These are phyloP conservation scores for Poterioochromonas sp. DNA, from an alignment of 352 stramenopile species.

Conservation along the genomic window DNA sequence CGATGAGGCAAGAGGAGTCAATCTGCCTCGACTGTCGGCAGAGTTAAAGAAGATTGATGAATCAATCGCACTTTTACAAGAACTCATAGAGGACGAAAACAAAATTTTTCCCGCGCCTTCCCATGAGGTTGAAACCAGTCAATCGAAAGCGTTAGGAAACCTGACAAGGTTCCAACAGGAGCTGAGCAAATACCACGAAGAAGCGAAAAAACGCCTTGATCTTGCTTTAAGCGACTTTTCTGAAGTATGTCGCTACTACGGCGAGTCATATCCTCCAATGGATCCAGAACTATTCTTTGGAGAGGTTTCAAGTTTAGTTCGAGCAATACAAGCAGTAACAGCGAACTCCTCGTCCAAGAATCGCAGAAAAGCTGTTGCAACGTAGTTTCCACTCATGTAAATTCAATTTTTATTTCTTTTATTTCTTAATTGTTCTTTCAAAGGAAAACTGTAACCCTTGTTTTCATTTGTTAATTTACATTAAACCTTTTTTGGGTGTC, in stretches of 20 bases:
- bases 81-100: not conserved
- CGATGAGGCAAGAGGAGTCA: not conserved
- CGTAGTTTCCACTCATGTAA: no score
- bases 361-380: not conserved
- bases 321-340: not conserved
- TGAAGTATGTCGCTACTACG: not conserved
- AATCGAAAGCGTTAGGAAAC: not conserved
- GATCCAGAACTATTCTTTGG: not conserved
- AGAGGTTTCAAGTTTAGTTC: not conserved
- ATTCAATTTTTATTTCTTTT: no score
- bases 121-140: not conserved
- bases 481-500: no score
- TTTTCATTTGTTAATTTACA: no score
- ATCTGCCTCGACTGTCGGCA: not conserved
- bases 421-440: no score
- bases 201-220: not conserved
- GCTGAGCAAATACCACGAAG: not conserved
- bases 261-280: not conserved
- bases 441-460: no score
- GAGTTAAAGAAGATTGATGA: constrained; percentile 6
- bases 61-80: not conserved
- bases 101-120: not conserved
- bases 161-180: not conserved
- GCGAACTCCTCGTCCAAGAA: not conserved
- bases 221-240: not conserved